Percentiles rank a stretch among this genome's conserved stretches.
phyloP scores from a whole-genome alignment of 768 basidiomycete genomes.

The Serendipita sp. region DNA sequence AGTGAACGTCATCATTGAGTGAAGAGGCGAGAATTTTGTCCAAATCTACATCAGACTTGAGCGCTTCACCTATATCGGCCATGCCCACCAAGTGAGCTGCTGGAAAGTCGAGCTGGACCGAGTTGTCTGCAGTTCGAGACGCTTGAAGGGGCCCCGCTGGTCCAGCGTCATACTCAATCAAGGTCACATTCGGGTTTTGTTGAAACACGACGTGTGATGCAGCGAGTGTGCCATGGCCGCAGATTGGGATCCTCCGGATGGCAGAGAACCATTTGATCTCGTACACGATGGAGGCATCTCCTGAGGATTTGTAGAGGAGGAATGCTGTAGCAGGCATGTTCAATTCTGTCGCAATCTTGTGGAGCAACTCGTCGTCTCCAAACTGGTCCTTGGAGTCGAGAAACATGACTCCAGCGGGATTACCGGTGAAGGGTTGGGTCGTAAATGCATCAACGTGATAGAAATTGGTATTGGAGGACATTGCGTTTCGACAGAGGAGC shows the following conservation, averaged over 20 bases:
- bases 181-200: not conserved
- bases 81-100: constrained; percentile 7
- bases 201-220: constrained; percentile 17
- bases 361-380: constrained; percentile 8
- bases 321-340: constrained; percentile 18
- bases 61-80: not conserved
- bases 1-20: not conserved
- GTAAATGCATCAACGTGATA: constrained; percentile 21
- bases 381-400: constrained; percentile 8
- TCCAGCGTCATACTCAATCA: constrained; percentile 13
- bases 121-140: not conserved
- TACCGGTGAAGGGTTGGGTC: constrained; percentile 16
- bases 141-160: constrained; percentile 14
- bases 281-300: constrained; percentile 9
- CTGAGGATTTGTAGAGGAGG: not conserved
- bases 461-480: constrained; percentile 9
- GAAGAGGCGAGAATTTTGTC: not conserved
- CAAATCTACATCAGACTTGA: not conserved
- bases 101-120: constrained; percentile 18
- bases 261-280: constrained; percentile 18
- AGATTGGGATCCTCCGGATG: constrained; percentile 15
- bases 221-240: constrained; percentile 23
- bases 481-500: too few species aligned
- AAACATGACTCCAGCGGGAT: constrained; percentile 21
- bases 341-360: constrained; percentile 15